These are phyloP conservation scores for Ascochyta rabiei DNA, from an alignment of 2,329 filamentous ascomycete species.

Conservation along the genomic window DNA sequence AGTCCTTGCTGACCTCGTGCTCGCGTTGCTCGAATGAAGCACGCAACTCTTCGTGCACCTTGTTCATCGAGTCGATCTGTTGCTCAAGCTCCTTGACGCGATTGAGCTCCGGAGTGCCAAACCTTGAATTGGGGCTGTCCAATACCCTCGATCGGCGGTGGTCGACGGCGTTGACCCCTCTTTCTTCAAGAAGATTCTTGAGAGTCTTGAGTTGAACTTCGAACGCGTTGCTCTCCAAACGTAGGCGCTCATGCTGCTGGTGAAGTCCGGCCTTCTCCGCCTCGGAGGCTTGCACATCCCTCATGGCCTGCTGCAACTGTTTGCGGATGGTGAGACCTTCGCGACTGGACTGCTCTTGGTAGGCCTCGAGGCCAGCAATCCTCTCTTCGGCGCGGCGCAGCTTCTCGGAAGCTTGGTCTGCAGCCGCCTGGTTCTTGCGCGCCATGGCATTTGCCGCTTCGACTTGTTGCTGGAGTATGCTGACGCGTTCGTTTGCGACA, in stretches of 20 bases:
- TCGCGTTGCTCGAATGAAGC: conserved; percentile 76
- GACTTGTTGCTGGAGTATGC: conserved; percentile 79
- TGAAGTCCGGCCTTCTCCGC: conserved; percentile 81
- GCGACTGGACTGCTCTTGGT: conserved; percentile 94
- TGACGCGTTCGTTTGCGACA: conserved; percentile 66
- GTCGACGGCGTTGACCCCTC: conserved; percentile 80
- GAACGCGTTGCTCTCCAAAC: conserved; percentile 92
- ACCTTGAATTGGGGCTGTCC: conserved; percentile 74
- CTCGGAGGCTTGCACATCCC: conserved; percentile 82
- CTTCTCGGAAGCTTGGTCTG: conserved; percentile 84
- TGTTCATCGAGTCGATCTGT: conserved; percentile 77
- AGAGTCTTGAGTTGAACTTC: conserved; percentile 90
- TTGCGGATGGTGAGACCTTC: conserved; percentile 89
- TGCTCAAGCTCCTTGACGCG: conserved; percentile 86
- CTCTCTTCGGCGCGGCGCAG: conserved; percentile 92
- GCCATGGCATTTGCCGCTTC: conserved; percentile 78
- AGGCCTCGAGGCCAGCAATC: conserved; percentile 93
- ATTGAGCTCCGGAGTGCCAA: conserved; percentile 77
- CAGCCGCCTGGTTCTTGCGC: conserved; percentile 86
- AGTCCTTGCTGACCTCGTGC: conserved; percentile 85
- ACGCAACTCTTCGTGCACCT: conserved; percentile 86
- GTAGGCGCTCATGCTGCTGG: conserved; percentile 80
- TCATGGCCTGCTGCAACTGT: conserved; percentile 83
- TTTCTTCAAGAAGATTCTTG: conserved; percentile 89
- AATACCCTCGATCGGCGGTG: conserved; percentile 73